Evolutionary conservation across 116 monocot genomes (phyloP).

Genomic region (Dioscorea cayenensis): DNA sequence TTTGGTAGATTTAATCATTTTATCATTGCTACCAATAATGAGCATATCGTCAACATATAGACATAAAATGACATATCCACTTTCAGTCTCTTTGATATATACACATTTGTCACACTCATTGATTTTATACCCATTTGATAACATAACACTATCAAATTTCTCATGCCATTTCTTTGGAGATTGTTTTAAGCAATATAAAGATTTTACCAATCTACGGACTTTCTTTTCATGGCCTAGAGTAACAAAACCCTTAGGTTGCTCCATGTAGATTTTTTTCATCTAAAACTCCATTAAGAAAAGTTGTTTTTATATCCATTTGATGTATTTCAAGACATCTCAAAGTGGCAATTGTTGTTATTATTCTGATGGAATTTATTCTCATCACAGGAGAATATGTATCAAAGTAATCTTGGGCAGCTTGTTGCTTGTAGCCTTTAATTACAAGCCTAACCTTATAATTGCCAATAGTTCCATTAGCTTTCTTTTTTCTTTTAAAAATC

Average conservation of each 20-base stretch:
- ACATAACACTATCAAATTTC: not conserved
- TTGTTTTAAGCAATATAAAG: not conserved
- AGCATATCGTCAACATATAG: not conserved
- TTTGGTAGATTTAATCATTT: not conserved
- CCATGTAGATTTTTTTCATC: not conserved
- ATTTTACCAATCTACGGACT: not conserved
- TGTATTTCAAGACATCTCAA: not conserved
- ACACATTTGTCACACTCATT: no score
- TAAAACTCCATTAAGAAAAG: not conserved
- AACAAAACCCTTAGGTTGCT: not conserved
- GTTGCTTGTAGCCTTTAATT: no score
- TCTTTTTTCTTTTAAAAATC: no score
- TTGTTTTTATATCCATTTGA: not conserved
- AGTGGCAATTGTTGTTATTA: no score
- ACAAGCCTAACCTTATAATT: no score
- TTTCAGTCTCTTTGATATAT: no score
- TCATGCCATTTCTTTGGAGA: not conserved
- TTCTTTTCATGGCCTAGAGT: not conserved
- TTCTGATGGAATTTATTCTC: no score
- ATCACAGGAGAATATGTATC: no score
- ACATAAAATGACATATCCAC: not conserved
- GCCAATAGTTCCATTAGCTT: no score
- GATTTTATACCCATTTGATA: no score
- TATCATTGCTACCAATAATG: not conserved
- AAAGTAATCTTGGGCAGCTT: no score